Conservation (phyloP, 257 asterid genomes). For the Solanum paucissectum region DNA sequence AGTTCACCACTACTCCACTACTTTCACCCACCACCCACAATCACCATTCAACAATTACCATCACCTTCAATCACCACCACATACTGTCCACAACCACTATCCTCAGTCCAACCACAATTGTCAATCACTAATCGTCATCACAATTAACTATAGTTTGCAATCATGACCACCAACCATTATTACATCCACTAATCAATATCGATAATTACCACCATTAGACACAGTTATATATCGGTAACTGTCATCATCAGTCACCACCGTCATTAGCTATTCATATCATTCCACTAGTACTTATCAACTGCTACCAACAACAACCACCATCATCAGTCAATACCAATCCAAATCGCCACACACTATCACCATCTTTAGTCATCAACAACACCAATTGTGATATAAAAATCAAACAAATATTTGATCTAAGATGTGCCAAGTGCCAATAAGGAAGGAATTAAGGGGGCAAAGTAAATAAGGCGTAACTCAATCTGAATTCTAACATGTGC, state of each 20-base stretch:
- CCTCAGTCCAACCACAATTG: background rate
- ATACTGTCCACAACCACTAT: background rate
- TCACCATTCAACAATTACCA: background rate
- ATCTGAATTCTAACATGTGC: too few relatives aligned
- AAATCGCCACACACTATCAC: background rate
- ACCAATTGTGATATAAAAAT: too few relatives aligned
- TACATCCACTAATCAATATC: background rate
- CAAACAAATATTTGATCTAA: too few relatives aligned
- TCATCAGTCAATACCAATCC: background rate
- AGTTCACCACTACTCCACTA: too few relatives aligned
- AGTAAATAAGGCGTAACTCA: too few relatives aligned
- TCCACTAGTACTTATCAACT: background rate
- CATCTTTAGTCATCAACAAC: background rate
- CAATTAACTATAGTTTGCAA: background rate
- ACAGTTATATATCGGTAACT: too few relatives aligned
- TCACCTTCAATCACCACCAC: background rate
- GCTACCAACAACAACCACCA: background rate
- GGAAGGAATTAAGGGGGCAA: too few relatives aligned
- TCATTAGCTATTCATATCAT: background rate
- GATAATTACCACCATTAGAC: background rate
- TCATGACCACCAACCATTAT: background rate
- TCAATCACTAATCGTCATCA: background rate
- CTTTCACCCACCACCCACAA: background rate
- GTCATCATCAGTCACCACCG: background rate
- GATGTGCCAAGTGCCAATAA: too few relatives aligned